Conservation (phyloP, 345 rosid species). For the Eucalyptus paniculata region DNA sequence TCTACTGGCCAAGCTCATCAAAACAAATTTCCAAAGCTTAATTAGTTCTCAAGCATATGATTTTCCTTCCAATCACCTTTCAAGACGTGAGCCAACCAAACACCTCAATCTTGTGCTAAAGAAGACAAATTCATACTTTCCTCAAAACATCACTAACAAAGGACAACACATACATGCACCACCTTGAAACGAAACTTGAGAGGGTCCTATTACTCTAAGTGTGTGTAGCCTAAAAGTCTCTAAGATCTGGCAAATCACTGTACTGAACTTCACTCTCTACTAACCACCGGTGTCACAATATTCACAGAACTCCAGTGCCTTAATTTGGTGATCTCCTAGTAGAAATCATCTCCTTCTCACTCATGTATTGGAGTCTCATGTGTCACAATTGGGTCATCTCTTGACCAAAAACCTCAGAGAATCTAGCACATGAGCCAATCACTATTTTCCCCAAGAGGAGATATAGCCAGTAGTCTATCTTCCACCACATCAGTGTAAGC, state of each 20-base stretch:
- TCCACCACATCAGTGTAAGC: fast-evolving
- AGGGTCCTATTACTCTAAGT: not conserved
- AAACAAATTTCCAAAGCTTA: too few relatives aligned
- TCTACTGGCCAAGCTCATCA: too few relatives aligned
- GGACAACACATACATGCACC: not conserved
- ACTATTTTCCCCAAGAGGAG: not conserved
- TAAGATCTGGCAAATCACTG: fast-evolving
- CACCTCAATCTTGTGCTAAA: not conserved
- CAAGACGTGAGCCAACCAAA: not conserved
- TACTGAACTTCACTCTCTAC: not conserved
- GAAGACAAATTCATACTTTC: not conserved
- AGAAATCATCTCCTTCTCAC: not conserved
- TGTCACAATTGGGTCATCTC: not conserved
- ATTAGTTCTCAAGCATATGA: too few relatives aligned
- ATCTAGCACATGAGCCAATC: not conserved
- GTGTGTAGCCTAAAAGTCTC: not conserved
- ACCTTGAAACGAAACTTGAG: not conserved
- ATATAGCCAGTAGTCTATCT: not conserved
- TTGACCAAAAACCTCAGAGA: not conserved
- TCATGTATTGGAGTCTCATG: not conserved
- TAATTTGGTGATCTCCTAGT: not conserved
- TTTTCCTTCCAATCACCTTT: too few relatives aligned
- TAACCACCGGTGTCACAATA: not conserved
- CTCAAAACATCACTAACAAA: not conserved
- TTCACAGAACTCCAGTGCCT: fast-evolving